These are phyloP conservation scores for Coelastrella sp. DNA, from an alignment of 139 green algal genomes.

Conservation along the genomic window DNA sequence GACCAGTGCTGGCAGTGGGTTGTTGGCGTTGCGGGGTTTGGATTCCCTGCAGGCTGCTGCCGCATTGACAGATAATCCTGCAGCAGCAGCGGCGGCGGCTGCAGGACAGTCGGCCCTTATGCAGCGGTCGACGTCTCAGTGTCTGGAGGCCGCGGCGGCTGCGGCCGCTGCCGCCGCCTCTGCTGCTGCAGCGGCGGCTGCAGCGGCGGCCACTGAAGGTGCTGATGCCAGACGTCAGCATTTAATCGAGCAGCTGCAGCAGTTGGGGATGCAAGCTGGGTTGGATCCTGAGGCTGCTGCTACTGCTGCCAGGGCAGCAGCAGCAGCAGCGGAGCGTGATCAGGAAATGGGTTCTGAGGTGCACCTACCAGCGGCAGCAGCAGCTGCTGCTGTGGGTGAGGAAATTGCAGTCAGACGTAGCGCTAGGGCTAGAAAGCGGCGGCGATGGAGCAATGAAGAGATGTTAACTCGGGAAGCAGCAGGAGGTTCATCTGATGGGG, in stretches of 20 bases:
- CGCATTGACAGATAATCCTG: not conserved
- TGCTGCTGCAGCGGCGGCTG: conserved; percentile 27
- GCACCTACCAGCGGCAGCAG: not conserved
- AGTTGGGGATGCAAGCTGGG: conserved; percentile 19
- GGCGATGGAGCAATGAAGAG: not conserved
- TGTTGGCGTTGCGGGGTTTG: not conserved
- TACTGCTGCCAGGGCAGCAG: conserved; percentile 9
- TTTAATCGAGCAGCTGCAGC: conserved; percentile 35
- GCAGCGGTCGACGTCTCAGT: conserved; percentile 10
- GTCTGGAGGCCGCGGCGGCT: conserved; percentile 21
- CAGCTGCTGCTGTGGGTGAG: not conserved
- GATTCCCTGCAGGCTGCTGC: conserved; percentile 17
- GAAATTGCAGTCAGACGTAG: not conserved
- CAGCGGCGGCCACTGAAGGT: not conserved
- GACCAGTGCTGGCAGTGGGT: not conserved
- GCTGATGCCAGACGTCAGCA: not conserved
- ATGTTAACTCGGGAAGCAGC: not conserved
- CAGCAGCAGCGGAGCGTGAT: not conserved
- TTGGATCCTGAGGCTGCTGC: conserved; percentile 31
- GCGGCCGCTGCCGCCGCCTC: conserved; percentile 5
- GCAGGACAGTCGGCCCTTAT: conserved; percentile 10
- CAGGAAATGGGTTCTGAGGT: not conserved
- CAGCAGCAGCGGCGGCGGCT: conserved; percentile 17
- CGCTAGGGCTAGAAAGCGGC: conserved; percentile 1
- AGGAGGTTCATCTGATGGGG: not conserved